Base-by-base conservation (phyloP, 371 early-diverging fungal species). In the Mucor irregularis region DNA sequence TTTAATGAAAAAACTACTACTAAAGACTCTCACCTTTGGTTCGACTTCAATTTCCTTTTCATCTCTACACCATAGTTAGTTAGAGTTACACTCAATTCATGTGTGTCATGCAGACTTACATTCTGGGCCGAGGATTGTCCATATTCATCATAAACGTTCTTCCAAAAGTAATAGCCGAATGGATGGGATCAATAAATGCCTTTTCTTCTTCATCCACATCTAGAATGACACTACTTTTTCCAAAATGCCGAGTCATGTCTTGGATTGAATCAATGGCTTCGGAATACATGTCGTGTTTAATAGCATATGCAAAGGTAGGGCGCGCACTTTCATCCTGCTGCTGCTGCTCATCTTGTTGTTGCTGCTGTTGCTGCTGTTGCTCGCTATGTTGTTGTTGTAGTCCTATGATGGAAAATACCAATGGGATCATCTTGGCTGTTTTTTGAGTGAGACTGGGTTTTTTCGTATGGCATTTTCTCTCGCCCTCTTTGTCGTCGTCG, bases 281-380 rank as follows among this genome's bases (percentile, higher is more conserved):
- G 1, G 71, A 39, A 49, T 73, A 77, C 63, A 71, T 69, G n/a
- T 77, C 68, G 29, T 69, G 63, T n/a, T 39, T 59, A 8, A 69
- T 61, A 3, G 71, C 42, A 24, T 46, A 64, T 0, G 62, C 50
- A 53, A 71, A 64, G 1, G 56, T 53, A 0, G 53, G 28, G 1
- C 46, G 16, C 0, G n/a, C n/a, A n/a, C n/a, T n/a, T n/a, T n/a
- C n/a, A n/a, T n/a, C n/a, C n/a, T n/a, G n/a, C n/a, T n/a, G n/a
- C n/a, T n/a, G n/a, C n/a, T 25, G 30, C 1, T 10, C 5, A 26
- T 4, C 13, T 38, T 2, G 56, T 21, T n/a, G 53, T 33, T 21
- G 17, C 28, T 13, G 40, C 44, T 19, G 37, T 17, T 16, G 37
- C 21, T 5, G 49, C 33, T 30, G 35, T 24, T 2, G 19, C 48